phyloP scores from a whole-genome alignment of 2,329 filamentous ascomycete species.

The Colletotrichum somersetense region DNA sequence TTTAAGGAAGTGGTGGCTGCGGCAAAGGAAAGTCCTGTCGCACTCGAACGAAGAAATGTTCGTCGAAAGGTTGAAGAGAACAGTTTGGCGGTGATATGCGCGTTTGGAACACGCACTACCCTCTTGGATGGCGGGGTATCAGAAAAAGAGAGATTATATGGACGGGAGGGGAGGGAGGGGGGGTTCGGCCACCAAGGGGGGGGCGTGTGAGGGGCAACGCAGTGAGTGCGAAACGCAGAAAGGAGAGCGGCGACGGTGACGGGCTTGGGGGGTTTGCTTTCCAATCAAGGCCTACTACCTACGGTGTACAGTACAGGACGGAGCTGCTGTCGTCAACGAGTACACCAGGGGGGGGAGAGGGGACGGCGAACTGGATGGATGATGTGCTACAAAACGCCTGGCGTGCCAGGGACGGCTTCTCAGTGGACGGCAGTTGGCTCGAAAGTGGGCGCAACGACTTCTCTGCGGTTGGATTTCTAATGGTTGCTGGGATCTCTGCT shows the following conservation, averaged over 20 bases:
- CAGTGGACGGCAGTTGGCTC: conserved; percentile 28
- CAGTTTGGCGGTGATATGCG: conserved; percentile 78
- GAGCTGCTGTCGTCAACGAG: conserved; percentile 31
- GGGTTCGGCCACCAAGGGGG: conserved; percentile 1
- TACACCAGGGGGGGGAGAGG: not conserved
- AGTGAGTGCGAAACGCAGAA: not conserved
- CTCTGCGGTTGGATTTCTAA: conserved; percentile 34
- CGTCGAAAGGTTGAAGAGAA: conserved; percentile 87
- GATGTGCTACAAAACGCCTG: not conserved
- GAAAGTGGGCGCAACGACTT: conserved; percentile 6
- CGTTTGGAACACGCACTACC: conserved; percentile 42
- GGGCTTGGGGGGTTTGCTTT: conserved; percentile 29
- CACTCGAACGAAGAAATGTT: conserved; percentile 77
- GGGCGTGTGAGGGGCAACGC: conserved; percentile 28
- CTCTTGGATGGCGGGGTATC: conserved; percentile 40
- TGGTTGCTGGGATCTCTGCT: conserved; percentile 35
- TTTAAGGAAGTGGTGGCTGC: conserved; percentile 75
- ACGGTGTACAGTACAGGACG: not conserved
- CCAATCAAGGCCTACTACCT: conserved; percentile 23
- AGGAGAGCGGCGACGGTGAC: conserved; percentile 9
- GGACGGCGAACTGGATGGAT: conserved; percentile 1
- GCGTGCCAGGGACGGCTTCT: conserved; percentile 21
- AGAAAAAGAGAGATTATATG: conserved; percentile 37
- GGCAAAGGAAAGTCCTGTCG: conserved; percentile 79
- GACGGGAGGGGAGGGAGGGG: conserved; percentile 12